phyloP scores from a whole-genome alignment of 2,329 filamentous ascomycete species.

The Scytalidium sp. region DNA sequence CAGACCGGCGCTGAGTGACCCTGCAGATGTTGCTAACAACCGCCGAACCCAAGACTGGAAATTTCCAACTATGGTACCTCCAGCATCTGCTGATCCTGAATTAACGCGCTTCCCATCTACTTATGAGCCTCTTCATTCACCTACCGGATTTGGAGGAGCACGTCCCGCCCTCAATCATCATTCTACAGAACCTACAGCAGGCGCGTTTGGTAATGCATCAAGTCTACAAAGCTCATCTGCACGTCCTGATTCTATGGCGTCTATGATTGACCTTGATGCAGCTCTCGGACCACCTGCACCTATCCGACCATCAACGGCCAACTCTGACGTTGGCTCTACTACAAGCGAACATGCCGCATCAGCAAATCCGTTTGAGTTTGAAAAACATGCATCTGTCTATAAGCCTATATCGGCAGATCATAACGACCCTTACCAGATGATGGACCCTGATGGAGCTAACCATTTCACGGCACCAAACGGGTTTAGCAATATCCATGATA shows the following conservation, averaged over 20 bases:
- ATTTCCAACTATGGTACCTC: constrained; percentile 51
- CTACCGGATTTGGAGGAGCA: constrained; percentile 22
- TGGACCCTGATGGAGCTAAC: constrained; percentile 13
- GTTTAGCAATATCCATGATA: constrained; percentile 19
- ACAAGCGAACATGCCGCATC: constrained; percentile 54
- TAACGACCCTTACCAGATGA: not conserved
- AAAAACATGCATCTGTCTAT: constrained; percentile 59
- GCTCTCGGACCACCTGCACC: constrained; percentile 38
- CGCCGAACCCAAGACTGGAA: constrained; percentile 55
- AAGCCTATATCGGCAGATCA: constrained; percentile 28
- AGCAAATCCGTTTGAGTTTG: constrained; percentile 59
- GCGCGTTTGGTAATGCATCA: constrained; percentile 13
- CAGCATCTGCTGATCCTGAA: constrained; percentile 51
- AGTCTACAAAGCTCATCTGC: not conserved
- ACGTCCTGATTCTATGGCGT: constrained; percentile 17
- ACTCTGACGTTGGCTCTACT: constrained; percentile 40
- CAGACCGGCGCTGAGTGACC: constrained; percentile 54
- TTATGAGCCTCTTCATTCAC: constrained; percentile 24
- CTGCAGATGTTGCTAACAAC: constrained; percentile 50
- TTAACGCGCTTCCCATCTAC: constrained; percentile 48
- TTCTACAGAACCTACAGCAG: constrained; percentile 46
- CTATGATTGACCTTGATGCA: constrained; percentile 53
- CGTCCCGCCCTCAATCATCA: constrained; percentile 48
- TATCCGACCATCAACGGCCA: constrained; percentile 24
- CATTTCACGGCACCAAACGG: constrained; percentile 49